Percentiles rank a stretch among this genome's conserved stretches.
These are phyloP conservation scores for Agapanthus africanus DNA, from an alignment of 106 monocot genomes.

Conservation along the genomic window DNA sequence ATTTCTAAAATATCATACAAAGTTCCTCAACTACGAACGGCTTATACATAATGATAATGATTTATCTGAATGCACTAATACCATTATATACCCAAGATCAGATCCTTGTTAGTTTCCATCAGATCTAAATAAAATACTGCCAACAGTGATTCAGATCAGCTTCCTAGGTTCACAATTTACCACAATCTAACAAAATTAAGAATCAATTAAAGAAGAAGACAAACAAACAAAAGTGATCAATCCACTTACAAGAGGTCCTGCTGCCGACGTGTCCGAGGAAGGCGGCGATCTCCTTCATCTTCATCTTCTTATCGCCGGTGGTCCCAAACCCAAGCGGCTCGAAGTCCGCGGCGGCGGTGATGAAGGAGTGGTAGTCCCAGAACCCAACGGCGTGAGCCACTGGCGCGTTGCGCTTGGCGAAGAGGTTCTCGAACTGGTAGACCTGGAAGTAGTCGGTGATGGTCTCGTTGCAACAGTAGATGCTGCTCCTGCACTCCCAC, in stretches of 20 bases:
- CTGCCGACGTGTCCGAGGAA: conserved; percentile 91
- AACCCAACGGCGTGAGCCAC: conserved; percentile 78
- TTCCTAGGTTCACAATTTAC: too few relatives aligned
- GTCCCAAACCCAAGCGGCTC: conserved; percentile 91
- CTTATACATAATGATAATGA: too few relatives aligned
- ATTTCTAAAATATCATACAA: too few relatives aligned
- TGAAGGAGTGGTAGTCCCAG: conserved; percentile 96
- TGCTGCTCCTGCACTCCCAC: conserved; percentile 77
- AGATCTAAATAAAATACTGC: neutral
- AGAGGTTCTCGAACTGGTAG: conserved; percentile 92
- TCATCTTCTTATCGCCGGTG: conserved; percentile 68
- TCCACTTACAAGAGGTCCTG: conserved; percentile 71
- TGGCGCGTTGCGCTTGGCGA: conserved; percentile 80
- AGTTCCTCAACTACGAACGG: too few relatives aligned
- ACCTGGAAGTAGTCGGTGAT: conserved; percentile 84
- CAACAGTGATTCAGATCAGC: too few relatives aligned
- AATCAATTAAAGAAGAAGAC: neutral
- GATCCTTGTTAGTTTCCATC: neutral
- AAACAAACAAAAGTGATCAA: neutral
- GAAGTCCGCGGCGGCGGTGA: conserved; percentile 64
- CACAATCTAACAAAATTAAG: neutral
- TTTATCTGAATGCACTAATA: too few relatives aligned
- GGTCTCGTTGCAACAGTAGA: conserved; percentile 89
- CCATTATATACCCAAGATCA: too few relatives aligned
- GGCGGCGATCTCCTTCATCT: conserved; percentile 87